Percentiles rank a stretch among this genome's conserved stretches.
These are phyloP conservation scores for Cubamyces sp. DNA, from an alignment of 768 basidiomycete genomes.

Conservation along the genomic window DNA sequence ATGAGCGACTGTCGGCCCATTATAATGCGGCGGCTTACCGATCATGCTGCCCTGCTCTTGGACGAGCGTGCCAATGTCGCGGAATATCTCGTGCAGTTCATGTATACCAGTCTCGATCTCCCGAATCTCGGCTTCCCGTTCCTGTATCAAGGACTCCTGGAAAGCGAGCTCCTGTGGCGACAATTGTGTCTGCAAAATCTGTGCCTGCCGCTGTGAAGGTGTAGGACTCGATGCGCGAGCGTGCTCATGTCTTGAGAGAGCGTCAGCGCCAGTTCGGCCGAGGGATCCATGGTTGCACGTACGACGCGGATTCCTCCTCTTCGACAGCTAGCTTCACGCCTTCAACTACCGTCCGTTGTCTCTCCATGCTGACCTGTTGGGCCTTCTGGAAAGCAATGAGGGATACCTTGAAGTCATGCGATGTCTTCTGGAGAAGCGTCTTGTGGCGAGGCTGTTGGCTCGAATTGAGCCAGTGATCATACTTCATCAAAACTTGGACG, in stretches of 20 bases:
- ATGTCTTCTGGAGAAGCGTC: slow-evolving; percentile 87
- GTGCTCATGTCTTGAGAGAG: slow-evolving; percentile 21
- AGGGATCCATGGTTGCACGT: slow-evolving; percentile 16
- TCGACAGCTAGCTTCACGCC: slow-evolving; percentile 85
- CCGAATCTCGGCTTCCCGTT: slow-evolving; percentile 92
- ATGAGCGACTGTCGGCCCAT: neutral
- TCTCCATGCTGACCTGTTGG: slow-evolving; percentile 87
- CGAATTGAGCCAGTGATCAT: neutral
- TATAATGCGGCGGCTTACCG: slow-evolving; percentile 53
- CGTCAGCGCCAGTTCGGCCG: neutral
- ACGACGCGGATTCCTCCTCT: slow-evolving; percentile 53
- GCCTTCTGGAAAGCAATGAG: slow-evolving; percentile 91
- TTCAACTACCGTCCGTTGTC: slow-evolving; percentile 88
- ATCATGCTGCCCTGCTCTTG: slow-evolving; percentile 94
- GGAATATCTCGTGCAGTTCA: slow-evolving; percentile 94
- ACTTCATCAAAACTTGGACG: slow-evolving; percentile 25
- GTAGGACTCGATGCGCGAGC: slow-evolving; percentile 39
- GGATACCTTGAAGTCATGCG: slow-evolving; percentile 89
- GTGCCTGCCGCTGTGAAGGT: slow-evolving; percentile 68
- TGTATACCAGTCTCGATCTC: slow-evolving; percentile 98
- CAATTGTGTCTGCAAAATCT: slow-evolving; percentile 70
- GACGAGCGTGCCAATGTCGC: slow-evolving; percentile 92
- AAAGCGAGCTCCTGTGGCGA: slow-evolving; percentile 93
- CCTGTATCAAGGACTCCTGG: slow-evolving; percentile 93
- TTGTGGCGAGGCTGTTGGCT: slow-evolving; percentile 72